phyloP scores from a whole-genome alignment of 2,329 filamentous ascomycete species.

The Monilinia vaccinii-corymbosi region DNA sequence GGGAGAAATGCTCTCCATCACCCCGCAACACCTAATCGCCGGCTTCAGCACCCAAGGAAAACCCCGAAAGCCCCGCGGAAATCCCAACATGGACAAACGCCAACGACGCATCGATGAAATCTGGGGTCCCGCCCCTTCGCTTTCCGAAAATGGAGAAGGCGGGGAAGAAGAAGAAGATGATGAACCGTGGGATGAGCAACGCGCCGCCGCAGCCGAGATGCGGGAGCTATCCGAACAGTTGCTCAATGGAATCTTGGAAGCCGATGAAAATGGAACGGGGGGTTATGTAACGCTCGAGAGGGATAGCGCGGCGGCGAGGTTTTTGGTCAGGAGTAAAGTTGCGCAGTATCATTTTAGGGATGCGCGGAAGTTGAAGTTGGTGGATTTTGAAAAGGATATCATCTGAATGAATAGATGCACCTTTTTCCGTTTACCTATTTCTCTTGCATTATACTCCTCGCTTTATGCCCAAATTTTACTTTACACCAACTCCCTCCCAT shows the following conservation, averaged over 20 bases:
- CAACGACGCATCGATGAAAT: slow-evolving; percentile 57
- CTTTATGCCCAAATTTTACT: no score
- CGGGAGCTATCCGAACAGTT: slow-evolving; percentile 50
- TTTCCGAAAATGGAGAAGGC: slow-evolving; percentile 29
- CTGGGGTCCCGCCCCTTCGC: slow-evolving; percentile 35
- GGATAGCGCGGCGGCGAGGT: slow-evolving; percentile 54
- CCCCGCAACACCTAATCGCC: slow-evolving; percentile 48
- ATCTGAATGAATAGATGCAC: no score
- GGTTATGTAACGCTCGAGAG: slow-evolving; percentile 49
- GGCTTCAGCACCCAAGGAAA: slow-evolving; percentile 54
- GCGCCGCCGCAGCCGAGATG: slow-evolving; percentile 48
- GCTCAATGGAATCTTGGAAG: slow-evolving; percentile 47
- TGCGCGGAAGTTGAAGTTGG: slow-evolving; percentile 46
- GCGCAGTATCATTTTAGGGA: slow-evolving; percentile 58
- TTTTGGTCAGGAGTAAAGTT: slow-evolving; percentile 55
- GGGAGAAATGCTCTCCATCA: slow-evolving; percentile 60
- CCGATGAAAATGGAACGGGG: slow-evolving; percentile 44
- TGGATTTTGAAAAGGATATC: slow-evolving; percentile 54
- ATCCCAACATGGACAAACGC: slow-evolving; percentile 39
- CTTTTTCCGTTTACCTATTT: no score
- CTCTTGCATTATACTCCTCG: no score
- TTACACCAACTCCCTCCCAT: no score
- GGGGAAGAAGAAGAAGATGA: slow-evolving; percentile 35
- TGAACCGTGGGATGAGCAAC: slow-evolving; percentile 28
- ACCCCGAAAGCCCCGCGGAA: slow-evolving; percentile 39